phyloP scores from a whole-genome alignment of 139 green algal genomes.

The Chlamydomonas asymmetrica region DNA sequence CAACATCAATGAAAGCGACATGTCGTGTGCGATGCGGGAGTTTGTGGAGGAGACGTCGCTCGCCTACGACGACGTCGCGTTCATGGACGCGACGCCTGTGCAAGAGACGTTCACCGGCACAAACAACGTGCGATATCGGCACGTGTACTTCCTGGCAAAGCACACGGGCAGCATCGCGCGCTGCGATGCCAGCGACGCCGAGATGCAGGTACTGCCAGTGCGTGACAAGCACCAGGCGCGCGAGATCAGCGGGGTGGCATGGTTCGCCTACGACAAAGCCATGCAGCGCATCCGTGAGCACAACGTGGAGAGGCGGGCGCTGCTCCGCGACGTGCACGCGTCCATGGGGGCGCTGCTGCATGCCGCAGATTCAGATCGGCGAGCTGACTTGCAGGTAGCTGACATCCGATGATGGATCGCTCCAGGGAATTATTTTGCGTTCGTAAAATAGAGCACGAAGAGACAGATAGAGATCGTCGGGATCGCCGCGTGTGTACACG shows the following conservation, averaged over 20 bases:
- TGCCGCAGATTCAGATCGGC: too few relatives aligned
- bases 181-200: too few relatives aligned
- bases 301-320: constrained; percentile 2
- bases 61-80: neutral
- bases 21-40: constrained; percentile 21
- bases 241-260: neutral
- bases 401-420: too few relatives aligned
- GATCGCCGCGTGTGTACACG: too few relatives aligned
- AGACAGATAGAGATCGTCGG: too few relatives aligned
- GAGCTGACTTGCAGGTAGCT: too few relatives aligned
- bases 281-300: neutral
- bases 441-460: too few relatives aligned
- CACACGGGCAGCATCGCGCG: too few relatives aligned
- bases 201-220: too few relatives aligned
- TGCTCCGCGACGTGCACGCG: neutral
- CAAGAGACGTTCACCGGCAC: constrained; percentile 17
- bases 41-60: constrained; percentile 26
- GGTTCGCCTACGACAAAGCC: neutral
- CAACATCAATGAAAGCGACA: constrained; percentile 29
- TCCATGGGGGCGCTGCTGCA: too few relatives aligned
- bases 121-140: constrained; percentile 21
- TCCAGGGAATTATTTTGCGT: too few relatives aligned
- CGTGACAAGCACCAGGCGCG: neutral
- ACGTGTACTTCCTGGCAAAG: constrained; percentile 30
- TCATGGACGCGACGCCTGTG: neutral